Evolutionary conservation across 73 alveolate genomes (phyloP).

Genomic region (Paramecium biaurelia): DNA sequence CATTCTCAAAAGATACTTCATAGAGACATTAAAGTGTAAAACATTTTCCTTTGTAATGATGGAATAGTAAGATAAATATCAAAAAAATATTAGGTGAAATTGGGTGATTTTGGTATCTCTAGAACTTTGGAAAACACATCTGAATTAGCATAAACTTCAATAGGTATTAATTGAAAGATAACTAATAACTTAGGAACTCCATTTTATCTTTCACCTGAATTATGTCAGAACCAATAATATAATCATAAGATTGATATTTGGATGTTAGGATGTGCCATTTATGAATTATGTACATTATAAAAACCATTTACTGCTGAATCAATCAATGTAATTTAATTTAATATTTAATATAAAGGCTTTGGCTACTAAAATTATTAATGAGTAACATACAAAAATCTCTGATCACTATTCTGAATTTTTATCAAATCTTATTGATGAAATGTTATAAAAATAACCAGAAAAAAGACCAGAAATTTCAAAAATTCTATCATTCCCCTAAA

Average conservation of each 20-base stretch:
- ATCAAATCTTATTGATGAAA: slow-evolving; percentile 10
- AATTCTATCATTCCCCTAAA: not conserved
- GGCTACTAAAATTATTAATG: not conserved
- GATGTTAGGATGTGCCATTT: slow-evolving; percentile 71
- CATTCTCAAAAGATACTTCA: slow-evolving; percentile 81
- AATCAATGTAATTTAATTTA: slow-evolving; percentile 1
- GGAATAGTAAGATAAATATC: not conserved
- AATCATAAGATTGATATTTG: slow-evolving; percentile 72
- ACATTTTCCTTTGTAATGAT: slow-evolving; percentile 13
- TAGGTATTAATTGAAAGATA: not conserved
- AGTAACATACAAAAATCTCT: not conserved
- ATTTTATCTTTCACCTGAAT: slow-evolving; percentile 70
- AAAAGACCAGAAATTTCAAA: slow-evolving; percentile 33
- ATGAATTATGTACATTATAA: slow-evolving; percentile 57
- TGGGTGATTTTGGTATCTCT: slow-evolving; percentile 48
- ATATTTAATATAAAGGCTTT: not conserved
- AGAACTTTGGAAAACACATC: slow-evolving; percentile 23
- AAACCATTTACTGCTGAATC: slow-evolving; percentile 61
- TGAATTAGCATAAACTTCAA: slow-evolving; percentile 33
- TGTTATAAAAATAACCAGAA: slow-evolving; percentile 41
- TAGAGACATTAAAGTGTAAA: slow-evolving; percentile 70
- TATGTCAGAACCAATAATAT: slow-evolving; percentile 58
- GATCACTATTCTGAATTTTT: not conserved
- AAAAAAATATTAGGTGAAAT: not conserved
- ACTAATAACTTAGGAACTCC: slow-evolving; percentile 65